phyloP scores from a whole-genome alignment of 179 eudicot species.

The Spinacia oleracea region DNA sequence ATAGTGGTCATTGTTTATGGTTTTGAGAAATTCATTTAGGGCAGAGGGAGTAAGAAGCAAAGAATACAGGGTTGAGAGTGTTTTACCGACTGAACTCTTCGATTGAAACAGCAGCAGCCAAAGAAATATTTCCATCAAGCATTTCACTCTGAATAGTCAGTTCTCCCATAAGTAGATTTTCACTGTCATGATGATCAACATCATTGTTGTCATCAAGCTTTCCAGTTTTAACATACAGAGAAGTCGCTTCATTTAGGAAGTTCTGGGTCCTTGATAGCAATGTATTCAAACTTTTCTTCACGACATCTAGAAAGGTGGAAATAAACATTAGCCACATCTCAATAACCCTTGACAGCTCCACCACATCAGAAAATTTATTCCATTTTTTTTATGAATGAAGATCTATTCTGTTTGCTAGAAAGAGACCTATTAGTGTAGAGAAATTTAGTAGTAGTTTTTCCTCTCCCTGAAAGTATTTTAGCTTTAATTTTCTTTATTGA shows the following conservation, averaged over 20 bases:
- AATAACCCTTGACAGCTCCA: neutral
- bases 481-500: neutral
- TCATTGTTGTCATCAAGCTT: conserved; percentile 42
- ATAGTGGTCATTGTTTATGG: too few species aligned
- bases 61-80: conserved; percentile 13
- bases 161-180: conserved; percentile 65
- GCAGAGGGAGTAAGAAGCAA: too few species aligned
- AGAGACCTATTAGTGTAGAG: neutral
- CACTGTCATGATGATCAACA: conserved; percentile 46
- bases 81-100: conserved; percentile 88
- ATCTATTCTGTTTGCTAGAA: neutral
- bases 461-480: neutral
- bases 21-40: too few species aligned
- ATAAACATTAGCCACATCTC: conserved; percentile 18
- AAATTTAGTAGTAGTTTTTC: neutral
- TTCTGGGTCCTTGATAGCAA: conserved; percentile 71
- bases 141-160: conserved; percentile 58
- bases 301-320: conserved; percentile 50
- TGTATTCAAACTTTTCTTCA: conserved; percentile 67
- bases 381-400: neutral
- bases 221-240: conserved; percentile 69
- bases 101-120: conserved; percentile 72
- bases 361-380: neutral
- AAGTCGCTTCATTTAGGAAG: conserved; percentile 67
- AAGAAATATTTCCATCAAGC: conserved; percentile 65